Evolutionary conservation across 495 filamentous ascomycete species (phyloP).

Genomic region (Aspergillus haitiensis): DNA sequence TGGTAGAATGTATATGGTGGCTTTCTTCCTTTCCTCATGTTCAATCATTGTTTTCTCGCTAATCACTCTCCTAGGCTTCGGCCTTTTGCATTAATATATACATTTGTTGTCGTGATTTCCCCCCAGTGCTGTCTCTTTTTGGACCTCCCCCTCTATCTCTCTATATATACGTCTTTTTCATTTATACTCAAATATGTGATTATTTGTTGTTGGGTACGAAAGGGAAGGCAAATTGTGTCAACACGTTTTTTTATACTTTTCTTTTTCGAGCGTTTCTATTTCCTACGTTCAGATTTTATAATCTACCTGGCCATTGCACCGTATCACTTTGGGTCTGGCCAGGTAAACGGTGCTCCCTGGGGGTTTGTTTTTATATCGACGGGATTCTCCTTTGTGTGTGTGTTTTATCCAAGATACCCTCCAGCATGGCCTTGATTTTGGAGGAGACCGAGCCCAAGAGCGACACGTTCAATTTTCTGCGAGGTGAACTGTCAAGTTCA

Average conservation of each 20-base stretch:
- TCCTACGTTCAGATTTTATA: not conserved
- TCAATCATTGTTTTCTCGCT: conserved; percentile 5
- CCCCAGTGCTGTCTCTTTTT: not conserved
- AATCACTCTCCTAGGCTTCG: conserved; percentile 3
- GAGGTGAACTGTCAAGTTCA: not conserved
- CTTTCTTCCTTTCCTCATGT: conserved; percentile 9
- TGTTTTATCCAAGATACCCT: not conserved
- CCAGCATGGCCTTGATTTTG: not conserved
- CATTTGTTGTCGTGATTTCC: too few species aligned
- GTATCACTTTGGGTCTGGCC: not conserved
- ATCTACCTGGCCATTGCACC: not conserved
- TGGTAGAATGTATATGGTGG: not conserved
- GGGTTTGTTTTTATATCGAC: not conserved
- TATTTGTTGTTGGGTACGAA: not conserved
- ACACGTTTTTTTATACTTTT: too few species aligned
- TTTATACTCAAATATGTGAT: not conserved
- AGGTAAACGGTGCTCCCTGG: not conserved
- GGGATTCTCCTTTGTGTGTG: not conserved
- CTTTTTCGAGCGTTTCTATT: not conserved
- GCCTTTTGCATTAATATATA: conserved; percentile 12
- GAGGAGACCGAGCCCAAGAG: not conserved
- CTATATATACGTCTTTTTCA: not conserved
- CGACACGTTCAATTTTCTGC: conserved; percentile 1
- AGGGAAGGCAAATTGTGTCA: not conserved
- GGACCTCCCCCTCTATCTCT: not conserved